These are phyloP conservation scores for Pichia nakasei DNA, from an alignment of 805 yeast genomes.

Conservation along the genomic window DNA sequence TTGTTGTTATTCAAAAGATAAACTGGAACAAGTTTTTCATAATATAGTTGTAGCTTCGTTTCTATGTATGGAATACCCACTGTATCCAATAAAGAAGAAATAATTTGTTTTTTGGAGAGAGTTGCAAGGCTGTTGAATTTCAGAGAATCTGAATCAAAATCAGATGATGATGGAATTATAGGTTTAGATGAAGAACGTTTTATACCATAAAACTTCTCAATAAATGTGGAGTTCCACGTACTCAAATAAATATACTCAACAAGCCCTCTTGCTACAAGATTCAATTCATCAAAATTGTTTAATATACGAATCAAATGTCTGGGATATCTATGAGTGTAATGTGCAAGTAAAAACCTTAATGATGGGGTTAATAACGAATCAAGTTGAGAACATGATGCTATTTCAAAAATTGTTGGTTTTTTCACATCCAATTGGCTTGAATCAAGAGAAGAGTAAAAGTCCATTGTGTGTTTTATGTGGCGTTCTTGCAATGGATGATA, in stretches of 20 bases:
- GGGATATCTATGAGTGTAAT: constrained; percentile 75
- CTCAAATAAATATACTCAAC: constrained; percentile 65
- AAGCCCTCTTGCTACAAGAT: constrained; percentile 46
- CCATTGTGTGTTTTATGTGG: constrained; percentile 37
- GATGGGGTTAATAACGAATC: constrained; percentile 76
- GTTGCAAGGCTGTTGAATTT: constrained; percentile 42
- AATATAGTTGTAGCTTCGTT: constrained; percentile 57
- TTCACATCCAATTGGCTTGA: constrained; percentile 67
- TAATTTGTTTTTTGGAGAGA: constrained; percentile 44
- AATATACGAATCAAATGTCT: constrained; percentile 51
- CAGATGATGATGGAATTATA: background rate
- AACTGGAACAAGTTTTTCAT: constrained; percentile 55
- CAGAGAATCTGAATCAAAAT: background rate
- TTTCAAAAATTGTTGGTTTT: constrained; percentile 83
- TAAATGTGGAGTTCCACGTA: constrained; percentile 76
- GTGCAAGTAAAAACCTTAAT: constrained; percentile 65
- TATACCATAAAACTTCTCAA: constrained; percentile 87
- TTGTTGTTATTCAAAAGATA: constrained; percentile 44
- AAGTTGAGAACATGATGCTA: constrained; percentile 73
- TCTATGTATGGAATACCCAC: constrained; percentile 60
- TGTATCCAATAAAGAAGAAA: constrained; percentile 47
- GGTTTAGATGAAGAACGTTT: constrained; percentile 39
- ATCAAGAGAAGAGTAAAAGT: constrained; percentile 70
- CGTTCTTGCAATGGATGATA: background rate
- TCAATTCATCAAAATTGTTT: constrained; percentile 70